These are phyloP conservation scores for Cladorrhinum sp. DNA, from an alignment of 2,329 filamentous ascomycete genomes.

Conservation along the genomic window DNA sequence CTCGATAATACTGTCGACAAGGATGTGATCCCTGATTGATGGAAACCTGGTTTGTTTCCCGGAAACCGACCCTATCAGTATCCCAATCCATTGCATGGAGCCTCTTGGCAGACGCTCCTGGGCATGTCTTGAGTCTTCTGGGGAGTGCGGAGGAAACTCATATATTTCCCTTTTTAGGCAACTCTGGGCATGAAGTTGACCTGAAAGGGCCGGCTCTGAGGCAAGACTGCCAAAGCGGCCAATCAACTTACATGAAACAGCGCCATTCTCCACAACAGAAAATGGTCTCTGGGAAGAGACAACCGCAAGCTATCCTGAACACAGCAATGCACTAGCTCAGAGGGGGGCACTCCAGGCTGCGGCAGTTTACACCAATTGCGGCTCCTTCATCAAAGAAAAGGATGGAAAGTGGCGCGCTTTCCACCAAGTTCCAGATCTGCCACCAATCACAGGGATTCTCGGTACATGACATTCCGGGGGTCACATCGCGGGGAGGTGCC, in stretches of 20 bases:
- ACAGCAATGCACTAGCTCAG: not conserved
- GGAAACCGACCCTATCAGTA: not conserved
- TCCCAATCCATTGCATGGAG: not conserved
- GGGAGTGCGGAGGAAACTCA: slow-evolving; percentile 7
- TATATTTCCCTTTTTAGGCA: not conserved
- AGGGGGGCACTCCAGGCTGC: not conserved
- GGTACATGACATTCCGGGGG: slow-evolving; percentile 7
- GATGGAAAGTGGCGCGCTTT: slow-evolving; percentile 7
- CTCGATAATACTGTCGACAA: not conserved
- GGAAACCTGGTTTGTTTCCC: slow-evolving; percentile 11
- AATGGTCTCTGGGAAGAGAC: not conserved
- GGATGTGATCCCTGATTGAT: slow-evolving; percentile 15
- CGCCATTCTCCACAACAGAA: slow-evolving; percentile 5
- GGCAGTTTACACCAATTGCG: not conserved
- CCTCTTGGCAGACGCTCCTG: not conserved
- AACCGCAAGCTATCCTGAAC: not conserved
- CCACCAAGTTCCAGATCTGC: slow-evolving; percentile 1
- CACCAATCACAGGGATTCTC: slow-evolving; percentile 8
- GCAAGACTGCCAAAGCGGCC: slow-evolving; percentile 4
- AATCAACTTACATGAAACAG: slow-evolving; percentile 19
- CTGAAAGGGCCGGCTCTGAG: not conserved
- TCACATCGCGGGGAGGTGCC: slow-evolving; percentile 1
- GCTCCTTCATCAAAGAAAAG: slow-evolving; percentile 2
- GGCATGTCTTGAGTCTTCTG: not conserved
- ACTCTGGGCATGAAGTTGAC: slow-evolving; percentile 2